A percentile compares a stretch with the other conserved stretches of the same genome.
These are phyloP conservation scores for Grosmannia huntii DNA, from an alignment of 2,329 filamentous ascomycete species.

Conservation along the genomic window DNA sequence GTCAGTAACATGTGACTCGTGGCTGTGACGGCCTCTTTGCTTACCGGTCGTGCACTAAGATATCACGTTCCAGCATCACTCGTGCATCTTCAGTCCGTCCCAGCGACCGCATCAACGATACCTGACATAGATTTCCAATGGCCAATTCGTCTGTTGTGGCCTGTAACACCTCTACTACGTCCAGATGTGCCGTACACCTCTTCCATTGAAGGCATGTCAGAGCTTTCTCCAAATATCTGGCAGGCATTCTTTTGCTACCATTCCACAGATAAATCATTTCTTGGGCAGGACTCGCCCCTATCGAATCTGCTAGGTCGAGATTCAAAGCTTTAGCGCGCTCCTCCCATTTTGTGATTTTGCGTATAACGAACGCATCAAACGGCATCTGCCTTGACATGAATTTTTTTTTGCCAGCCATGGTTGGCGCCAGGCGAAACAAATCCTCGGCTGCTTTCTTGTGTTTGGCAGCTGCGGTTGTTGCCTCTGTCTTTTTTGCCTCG, in stretches of 20 bases:
- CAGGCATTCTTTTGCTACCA: slow-evolving; percentile 68
- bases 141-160: slow-evolving; percentile 47
- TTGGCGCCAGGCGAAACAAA: slow-evolving; percentile 57
- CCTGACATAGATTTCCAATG: slow-evolving; percentile 52
- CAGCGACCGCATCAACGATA: slow-evolving; percentile 52
- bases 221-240: slow-evolving; percentile 49
- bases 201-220: slow-evolving; percentile 51
- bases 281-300: slow-evolving; percentile 67
- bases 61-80: slow-evolving; percentile 46
- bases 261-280: slow-evolving; percentile 96
- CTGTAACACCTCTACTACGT: slow-evolving; percentile 30
- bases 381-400: slow-evolving; percentile 85
- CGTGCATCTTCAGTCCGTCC: slow-evolving; percentile 53
- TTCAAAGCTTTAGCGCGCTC: slow-evolving; percentile 54
- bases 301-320: slow-evolving; percentile 62
- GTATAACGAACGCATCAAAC: slow-evolving; percentile 72
- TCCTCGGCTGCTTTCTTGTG: slow-evolving; percentile 55
- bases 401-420: slow-evolving; percentile 68
- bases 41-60: slow-evolving; percentile 53
- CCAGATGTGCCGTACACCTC: slow-evolving; percentile 39
- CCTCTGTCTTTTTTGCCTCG: slow-evolving; percentile 11
- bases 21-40: background rate
- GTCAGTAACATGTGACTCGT: slow-evolving; percentile 3
- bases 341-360: slow-evolving; percentile 85
- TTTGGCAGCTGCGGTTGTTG: slow-evolving; percentile 25